These are phyloP conservation scores for Fragaria nilgerrensis DNA, from an alignment of 306 rosid species.

Conservation along the genomic window DNA sequence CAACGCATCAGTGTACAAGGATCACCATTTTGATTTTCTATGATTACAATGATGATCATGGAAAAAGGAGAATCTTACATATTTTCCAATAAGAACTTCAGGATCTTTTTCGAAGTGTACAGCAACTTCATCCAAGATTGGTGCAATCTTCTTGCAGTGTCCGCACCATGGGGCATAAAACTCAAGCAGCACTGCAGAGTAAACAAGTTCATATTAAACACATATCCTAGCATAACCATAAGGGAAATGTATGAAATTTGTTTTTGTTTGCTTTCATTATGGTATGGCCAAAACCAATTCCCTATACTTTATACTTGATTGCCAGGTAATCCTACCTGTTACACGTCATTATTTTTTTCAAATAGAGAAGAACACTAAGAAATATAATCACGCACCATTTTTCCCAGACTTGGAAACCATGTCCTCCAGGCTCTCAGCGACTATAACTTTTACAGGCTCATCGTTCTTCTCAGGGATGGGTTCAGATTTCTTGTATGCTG, in stretches of 20 bases:
- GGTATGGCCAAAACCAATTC: neutral
- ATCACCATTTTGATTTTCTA: neutral
- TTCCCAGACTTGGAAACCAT: conserved; percentile 71
- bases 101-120: conserved; percentile 62
- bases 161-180: conserved; percentile 99
- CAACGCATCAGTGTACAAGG: neutral
- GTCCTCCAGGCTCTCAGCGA: conserved; percentile 67
- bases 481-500: conserved; percentile 62
- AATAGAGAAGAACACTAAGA: neutral
- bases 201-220: conserved; percentile 10
- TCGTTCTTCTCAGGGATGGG: conserved; percentile 76
- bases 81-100: conserved; percentile 69
- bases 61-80: conserved; percentile 44
- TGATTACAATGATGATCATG: neutral
- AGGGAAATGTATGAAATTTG: neutral
- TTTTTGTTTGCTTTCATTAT: neutral
- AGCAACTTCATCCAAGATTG: conserved; percentile 90
- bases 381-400: conserved; percentile 49
- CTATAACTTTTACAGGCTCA: conserved; percentile 91
- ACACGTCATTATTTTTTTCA: neutral
- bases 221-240: conserved; percentile 2
- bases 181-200: conserved; percentile 70
- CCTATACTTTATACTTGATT: neutral
- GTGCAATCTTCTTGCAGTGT: conserved; percentile 90
- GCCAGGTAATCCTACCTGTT: neutral